A percentile compares a stretch with the other conserved stretches of the same genome.
phyloP scores from a whole-genome alignment of 495 filamentous ascomycete genomes.

The Monascus purpureus region DNA sequence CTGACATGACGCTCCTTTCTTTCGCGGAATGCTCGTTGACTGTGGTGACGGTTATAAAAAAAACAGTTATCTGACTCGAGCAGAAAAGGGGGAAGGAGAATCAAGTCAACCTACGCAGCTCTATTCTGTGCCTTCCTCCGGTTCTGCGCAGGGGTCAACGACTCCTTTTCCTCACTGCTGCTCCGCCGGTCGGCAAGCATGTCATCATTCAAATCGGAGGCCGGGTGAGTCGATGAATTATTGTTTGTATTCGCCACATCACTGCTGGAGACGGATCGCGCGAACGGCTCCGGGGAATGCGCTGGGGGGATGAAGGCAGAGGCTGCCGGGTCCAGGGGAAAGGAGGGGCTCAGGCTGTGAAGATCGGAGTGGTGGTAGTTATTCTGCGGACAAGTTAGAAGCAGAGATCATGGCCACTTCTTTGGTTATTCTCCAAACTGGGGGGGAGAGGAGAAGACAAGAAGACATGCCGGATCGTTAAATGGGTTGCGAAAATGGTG shows the following conservation, averaged over 20 bases:
- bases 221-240: not conserved
- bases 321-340: constrained; percentile 17
- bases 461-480: too few species aligned
- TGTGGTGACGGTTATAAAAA: too few species aligned
- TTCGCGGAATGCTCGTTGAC: constrained; percentile 93
- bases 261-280: constrained; percentile 22
- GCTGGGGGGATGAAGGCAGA: constrained; percentile 19
- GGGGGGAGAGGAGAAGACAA: too few species aligned
- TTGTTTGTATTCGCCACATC: constrained; percentile 9
- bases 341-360: constrained; percentile 26
- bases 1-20: constrained; percentile 90
- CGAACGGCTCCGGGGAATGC: constrained; percentile 32
- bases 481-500: constrained; percentile 18
- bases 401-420: not conserved
- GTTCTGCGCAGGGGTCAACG: constrained; percentile 63
- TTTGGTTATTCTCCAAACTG: too few species aligned
- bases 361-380: constrained; percentile 16
- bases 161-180: constrained; percentile 54
- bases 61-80: too few species aligned
- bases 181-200: constrained; percentile 19
- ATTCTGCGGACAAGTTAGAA: constrained; percentile 5
- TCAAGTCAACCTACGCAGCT: constrained; percentile 62
- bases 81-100: too few species aligned
- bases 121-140: constrained; percentile 91
- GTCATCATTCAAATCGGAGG: constrained; percentile 14